A percentile compares a stretch with the other conserved stretches of the same genome.
Conservation (phyloP, 257 asterid species). For the Solanum stenotomum region DNA sequence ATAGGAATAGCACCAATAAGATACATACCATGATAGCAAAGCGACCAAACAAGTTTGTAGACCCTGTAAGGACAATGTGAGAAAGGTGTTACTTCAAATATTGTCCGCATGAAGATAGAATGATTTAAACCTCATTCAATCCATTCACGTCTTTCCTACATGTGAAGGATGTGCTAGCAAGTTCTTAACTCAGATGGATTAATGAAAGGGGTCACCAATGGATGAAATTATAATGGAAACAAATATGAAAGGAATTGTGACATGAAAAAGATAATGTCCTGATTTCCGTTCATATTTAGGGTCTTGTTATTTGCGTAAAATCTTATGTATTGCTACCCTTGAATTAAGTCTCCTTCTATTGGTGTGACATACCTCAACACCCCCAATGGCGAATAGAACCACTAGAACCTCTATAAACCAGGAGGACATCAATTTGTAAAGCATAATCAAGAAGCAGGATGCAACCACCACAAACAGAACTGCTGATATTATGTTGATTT, state of each 20-base stretch:
- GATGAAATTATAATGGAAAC: neutral
- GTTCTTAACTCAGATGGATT: neutral
- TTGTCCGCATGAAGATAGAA: neutral
- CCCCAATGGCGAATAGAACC: conserved; percentile 91
- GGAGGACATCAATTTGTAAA: conserved; percentile 83
- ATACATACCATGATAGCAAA: conserved; percentile 74
- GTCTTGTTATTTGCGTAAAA: neutral
- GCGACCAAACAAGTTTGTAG: conserved; percentile 90
- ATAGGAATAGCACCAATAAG: neutral
- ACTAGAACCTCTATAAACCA: conserved; percentile 87
- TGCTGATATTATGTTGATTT: conserved; percentile 71
- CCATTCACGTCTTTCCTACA: neutral
- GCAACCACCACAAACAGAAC: conserved; percentile 74
- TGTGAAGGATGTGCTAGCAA: neutral
- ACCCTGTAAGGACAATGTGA: conserved; percentile 49
- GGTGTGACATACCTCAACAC: conserved; percentile 61
- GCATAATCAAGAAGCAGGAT: conserved; percentile 83
- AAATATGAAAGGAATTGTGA: neutral
- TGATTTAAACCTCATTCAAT: neutral
- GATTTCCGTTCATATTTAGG: neutral
- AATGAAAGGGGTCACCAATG: neutral
- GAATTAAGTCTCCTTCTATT: neutral
- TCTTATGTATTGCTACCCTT: neutral
- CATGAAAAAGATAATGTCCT: neutral
- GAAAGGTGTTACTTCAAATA: conserved; percentile 10